A percentile compares a stretch with the other conserved stretches of the same genome.
Evolutionary conservation across 306 rosid genomes (phyloP).

Genomic region (Lagenaria siceraria): DNA sequence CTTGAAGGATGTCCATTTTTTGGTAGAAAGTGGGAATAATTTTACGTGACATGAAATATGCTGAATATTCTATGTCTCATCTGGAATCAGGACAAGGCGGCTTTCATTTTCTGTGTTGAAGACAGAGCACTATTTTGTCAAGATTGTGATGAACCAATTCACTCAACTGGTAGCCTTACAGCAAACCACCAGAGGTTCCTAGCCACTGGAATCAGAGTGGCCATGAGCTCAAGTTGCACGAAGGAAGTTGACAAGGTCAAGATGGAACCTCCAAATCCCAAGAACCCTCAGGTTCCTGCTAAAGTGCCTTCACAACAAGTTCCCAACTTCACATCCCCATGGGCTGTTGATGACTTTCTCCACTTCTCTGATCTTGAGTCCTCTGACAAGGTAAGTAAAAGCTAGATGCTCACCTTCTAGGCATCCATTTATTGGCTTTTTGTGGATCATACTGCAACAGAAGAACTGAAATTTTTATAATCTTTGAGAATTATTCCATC

Average conservation of each 20-base stretch:
- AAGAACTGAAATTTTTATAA: not conserved
- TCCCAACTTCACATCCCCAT: constrained; percentile 45
- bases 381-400: constrained; percentile 47
- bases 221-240: constrained; percentile 43
- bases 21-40: not conserved
- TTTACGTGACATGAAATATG: not conserved
- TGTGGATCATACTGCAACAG: not conserved
- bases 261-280: constrained; percentile 57
- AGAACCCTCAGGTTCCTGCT: constrained; percentile 28
- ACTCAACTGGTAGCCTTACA: constrained; percentile 54
- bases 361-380: constrained; percentile 56
- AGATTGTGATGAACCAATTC: constrained; percentile 90
- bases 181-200: constrained; percentile 91
- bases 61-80: not conserved
- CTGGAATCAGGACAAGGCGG: constrained; percentile 67
- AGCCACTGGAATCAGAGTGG: constrained; percentile 88
- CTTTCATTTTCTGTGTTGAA: constrained; percentile 93
- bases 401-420: not conserved
- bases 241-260: constrained; percentile 35
- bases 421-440: not conserved
- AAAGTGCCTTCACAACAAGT: constrained; percentile 41
- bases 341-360: constrained; percentile 82
- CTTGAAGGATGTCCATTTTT: not conserved
- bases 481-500: not conserved
- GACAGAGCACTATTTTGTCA: constrained; percentile 94